Evolutionary conservation across 257 asterid species (phyloP), one percentile per base, ranked within the genome.

Genomic region (Nicotiana undulata): DNA sequence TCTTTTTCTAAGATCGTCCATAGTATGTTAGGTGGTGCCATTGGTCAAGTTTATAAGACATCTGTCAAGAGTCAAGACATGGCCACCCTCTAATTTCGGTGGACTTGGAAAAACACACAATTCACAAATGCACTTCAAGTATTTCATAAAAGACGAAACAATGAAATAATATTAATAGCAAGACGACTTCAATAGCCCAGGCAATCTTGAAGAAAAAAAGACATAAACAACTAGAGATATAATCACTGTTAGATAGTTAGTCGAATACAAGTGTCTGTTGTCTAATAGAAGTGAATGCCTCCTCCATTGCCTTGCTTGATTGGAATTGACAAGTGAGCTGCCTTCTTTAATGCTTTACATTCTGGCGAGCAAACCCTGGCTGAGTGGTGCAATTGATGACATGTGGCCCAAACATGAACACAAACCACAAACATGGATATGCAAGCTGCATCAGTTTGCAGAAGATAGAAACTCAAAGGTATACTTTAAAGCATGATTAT

Each of bases 291-390:
- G 12, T 70, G 37, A 68, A 31, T 22, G 59, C 60, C 17, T 72
- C 44, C 40, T 72, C 24, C 20, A 1, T 46, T 24, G 61, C 78
- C 61, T 72, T 24, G 40, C 78, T 24, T 46, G 60, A 18, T 0
- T 46, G 40, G 16, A 46, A 1, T 46, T 0, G 24, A 24, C 40
- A 24, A 22, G 75, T 18, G 55, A 16, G 34, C 81, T 15, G 80
- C 82, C 18, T 52, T 59, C 67, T 81, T 80, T 70, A 86, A 63
- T 37, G 81, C 88, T 85, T 87, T 80, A 84, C 44, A 34, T 84
- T 86, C 85, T 84, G 90, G 55, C 94, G 90, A 63, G 91, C 84
- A 76, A 90, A 90, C 61, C 94, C 94, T 70, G 94, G 94, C 94
- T 90, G 88, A 72, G 75, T 24, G 22, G 58, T 53, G 80, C 31